These are phyloP conservation scores for Talaromyces sp. DNA, from an alignment of 2,329 filamentous ascomycete species.

Conservation along the genomic window DNA sequence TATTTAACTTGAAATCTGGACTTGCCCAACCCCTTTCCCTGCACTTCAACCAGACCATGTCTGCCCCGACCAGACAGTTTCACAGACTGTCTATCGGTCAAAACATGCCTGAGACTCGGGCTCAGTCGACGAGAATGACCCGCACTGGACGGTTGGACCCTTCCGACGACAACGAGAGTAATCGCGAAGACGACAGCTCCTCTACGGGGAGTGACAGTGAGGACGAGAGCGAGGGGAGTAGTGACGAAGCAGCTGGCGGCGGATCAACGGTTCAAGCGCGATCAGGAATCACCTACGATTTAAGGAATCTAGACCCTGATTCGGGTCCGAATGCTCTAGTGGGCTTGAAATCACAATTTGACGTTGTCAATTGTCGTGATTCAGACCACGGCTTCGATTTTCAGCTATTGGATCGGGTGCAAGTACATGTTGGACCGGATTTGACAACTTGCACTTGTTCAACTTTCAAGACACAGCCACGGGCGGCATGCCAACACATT, in stretches of 20 bases:
- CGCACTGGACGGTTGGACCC: conserved; percentile 20
- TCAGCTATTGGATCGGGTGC: conserved; percentile 39
- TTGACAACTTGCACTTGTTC: conserved; percentile 40
- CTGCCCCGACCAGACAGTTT: conserved; percentile 44
- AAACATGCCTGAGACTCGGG: conserved; percentile 35
- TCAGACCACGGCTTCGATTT: conserved; percentile 39
- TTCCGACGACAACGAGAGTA: conserved; percentile 20
- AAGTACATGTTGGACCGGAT: conserved; percentile 35
- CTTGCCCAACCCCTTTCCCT: too few relatives aligned
- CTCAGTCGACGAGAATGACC: conserved; percentile 27
- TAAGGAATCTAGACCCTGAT: conserved; percentile 33
- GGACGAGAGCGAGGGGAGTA: conserved; percentile 21
- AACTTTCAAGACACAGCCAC: conserved; percentile 33
- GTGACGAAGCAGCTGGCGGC: conserved; percentile 19
- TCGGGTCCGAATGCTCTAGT: conserved; percentile 36
- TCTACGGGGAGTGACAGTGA: conserved; percentile 17
- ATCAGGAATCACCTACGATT: conserved; percentile 41
- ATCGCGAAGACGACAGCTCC: conserved; percentile 17
- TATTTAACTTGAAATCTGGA: conserved; percentile 5
- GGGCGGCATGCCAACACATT: conserved; percentile 45
- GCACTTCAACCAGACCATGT: conserved; percentile 36
- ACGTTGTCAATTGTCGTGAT: conserved; percentile 38
- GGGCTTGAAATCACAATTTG: conserved; percentile 36
- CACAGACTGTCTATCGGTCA: conserved; percentile 42
- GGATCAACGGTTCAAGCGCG: conserved; percentile 30